These are phyloP conservation scores for Epichloe elymi DNA, from an alignment of 2,329 filamentous ascomycete genomes.

Conservation along the genomic window DNA sequence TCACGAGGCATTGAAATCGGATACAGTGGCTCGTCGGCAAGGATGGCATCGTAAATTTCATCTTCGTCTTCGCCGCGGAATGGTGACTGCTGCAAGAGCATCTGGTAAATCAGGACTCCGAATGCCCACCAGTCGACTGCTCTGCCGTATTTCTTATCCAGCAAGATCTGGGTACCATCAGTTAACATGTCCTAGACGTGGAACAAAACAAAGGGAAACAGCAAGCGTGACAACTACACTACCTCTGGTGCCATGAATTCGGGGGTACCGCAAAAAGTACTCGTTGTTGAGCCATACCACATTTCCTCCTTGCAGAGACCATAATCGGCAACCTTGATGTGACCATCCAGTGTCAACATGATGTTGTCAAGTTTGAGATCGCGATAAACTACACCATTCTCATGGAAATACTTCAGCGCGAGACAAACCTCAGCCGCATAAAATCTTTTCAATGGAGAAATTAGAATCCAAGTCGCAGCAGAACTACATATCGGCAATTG, in stretches of 20 bases:
- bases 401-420: constrained; percentile 97
- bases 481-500: constrained; percentile 8
- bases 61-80: constrained; percentile 99
- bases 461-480: background rate
- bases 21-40: constrained; percentile 93
- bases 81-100: constrained; percentile 96
- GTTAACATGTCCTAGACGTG: background rate
- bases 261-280: constrained; percentile 98
- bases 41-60: constrained; percentile 97
- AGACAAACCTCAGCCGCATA: constrained; percentile 96
- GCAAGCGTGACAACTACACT: constrained; percentile 15
- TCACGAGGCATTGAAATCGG: constrained; percentile 99
- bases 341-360: constrained; percentile 82
- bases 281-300: constrained; percentile 96
- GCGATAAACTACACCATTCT: constrained; percentile 97
- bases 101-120: constrained; percentile 96
- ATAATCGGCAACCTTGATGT: constrained; percentile 98
- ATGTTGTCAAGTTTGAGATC: constrained; percentile 93
- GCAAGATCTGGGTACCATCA: constrained; percentile 52
- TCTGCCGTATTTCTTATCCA: constrained; percentile 96
- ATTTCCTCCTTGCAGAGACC: constrained; percentile 99
- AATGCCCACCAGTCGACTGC: constrained; percentile 99
- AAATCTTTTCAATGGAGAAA: constrained; percentile 44
- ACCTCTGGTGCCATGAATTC: constrained; percentile 99
- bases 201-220: background rate